Conservation (phyloP, 116 monocot species). For the Phalaenopsis hybrid region DNA sequence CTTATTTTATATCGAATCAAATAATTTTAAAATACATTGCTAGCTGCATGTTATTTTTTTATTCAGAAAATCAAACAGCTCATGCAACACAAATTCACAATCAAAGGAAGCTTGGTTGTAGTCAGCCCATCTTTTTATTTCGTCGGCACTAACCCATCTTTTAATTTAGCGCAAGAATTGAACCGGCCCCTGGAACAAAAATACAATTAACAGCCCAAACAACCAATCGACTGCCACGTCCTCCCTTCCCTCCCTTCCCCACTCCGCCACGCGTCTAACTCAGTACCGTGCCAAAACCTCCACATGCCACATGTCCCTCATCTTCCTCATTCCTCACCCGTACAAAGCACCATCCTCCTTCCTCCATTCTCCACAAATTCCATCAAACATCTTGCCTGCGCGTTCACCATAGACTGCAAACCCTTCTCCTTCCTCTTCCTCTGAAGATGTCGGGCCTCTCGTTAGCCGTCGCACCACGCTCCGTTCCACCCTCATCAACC, state of each 20-base stretch:
- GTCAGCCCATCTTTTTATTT: too few species aligned
- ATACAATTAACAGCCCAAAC: background rate
- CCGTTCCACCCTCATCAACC: background rate
- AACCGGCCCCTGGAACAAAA: too few species aligned
- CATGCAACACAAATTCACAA: too few species aligned
- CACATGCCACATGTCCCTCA: background rate
- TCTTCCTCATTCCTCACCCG: background rate
- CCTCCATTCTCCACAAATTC: background rate
- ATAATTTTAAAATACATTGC: too few species aligned
- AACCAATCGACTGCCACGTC: background rate
- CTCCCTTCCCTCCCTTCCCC: background rate
- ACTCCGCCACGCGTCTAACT: background rate
- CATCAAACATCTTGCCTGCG: background rate
- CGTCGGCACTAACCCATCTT: too few species aligned
- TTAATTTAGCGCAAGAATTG: too few species aligned
- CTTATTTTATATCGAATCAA: too few species aligned
- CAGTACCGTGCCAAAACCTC: background rate
- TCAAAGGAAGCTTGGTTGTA: too few species aligned
- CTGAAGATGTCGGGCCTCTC: conserved; percentile 63
- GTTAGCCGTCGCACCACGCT: conserved; percentile 29
- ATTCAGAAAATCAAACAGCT: too few species aligned
- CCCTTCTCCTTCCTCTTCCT: background rate
- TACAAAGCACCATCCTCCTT: background rate
- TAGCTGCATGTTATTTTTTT: too few species aligned
- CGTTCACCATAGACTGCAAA: background rate